phyloP scores from a whole-genome alignment of 2,329 filamentous ascomycete genomes.

The Penicillium vulpinum region DNA sequence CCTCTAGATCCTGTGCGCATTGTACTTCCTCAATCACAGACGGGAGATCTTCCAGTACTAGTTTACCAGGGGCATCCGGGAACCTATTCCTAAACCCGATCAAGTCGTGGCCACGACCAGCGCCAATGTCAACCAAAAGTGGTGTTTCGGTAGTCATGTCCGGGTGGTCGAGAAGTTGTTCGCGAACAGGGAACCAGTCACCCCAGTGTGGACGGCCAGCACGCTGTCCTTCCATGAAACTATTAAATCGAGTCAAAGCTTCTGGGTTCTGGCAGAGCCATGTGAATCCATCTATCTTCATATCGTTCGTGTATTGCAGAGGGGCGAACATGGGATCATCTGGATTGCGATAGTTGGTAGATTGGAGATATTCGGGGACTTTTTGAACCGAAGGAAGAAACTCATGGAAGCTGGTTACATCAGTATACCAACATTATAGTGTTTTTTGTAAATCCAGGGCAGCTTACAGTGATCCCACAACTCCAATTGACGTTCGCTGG shows the following conservation, averaged over 20 bases:
- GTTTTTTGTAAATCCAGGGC: neutral
- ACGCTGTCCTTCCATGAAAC: slow-evolving; percentile 27
- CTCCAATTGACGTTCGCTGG: slow-evolving; percentile 15
- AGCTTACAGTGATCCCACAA: slow-evolving; percentile 21
- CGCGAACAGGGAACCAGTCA: slow-evolving; percentile 26
- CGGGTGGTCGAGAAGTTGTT: slow-evolving; percentile 15
- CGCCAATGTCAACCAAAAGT: slow-evolving; percentile 45
- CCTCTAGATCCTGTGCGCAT: slow-evolving; percentile 7
- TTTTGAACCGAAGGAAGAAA: slow-evolving; percentile 22
- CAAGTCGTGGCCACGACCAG: slow-evolving; percentile 43
- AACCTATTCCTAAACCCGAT: slow-evolving; percentile 37
- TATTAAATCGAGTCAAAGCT: slow-evolving; percentile 24
- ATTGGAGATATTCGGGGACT: slow-evolving; percentile 17
- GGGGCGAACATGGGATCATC: slow-evolving; percentile 15
- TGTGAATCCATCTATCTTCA: neutral
- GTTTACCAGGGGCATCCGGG: slow-evolving; percentile 38
- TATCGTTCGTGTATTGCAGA: slow-evolving; percentile 15
- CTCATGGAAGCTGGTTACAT: slow-evolving; percentile 18
- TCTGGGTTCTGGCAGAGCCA: slow-evolving; percentile 23
- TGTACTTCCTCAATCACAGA: slow-evolving; percentile 35
- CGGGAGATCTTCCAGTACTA: slow-evolving; percentile 52
- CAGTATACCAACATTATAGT: neutral
- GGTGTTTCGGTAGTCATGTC: slow-evolving; percentile 12
- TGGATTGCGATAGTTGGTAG: slow-evolving; percentile 16
- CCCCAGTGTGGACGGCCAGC: slow-evolving; percentile 21